These are phyloP conservation scores for Rickenella mellea DNA, from an alignment of 768 basidiomycete species.

Conservation along the genomic window DNA sequence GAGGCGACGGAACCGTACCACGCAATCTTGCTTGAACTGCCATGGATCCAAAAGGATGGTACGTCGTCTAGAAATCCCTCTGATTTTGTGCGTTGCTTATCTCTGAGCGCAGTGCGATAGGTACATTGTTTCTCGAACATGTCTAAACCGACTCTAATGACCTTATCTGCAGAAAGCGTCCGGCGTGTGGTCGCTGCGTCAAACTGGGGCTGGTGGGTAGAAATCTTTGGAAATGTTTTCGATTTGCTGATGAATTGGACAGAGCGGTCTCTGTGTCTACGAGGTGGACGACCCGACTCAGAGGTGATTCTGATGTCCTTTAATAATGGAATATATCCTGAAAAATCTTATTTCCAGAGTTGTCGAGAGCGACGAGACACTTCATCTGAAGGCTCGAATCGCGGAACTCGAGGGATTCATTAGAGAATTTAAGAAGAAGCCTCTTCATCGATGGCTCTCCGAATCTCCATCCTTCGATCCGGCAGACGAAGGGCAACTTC, in stretches of 20 bases:
- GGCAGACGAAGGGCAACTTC: not conserved
- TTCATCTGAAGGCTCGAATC: slow-evolving; percentile 22
- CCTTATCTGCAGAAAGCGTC: slow-evolving; percentile 14
- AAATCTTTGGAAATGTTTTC: not conserved
- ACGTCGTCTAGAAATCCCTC: slow-evolving; percentile 3
- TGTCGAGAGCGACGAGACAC: slow-evolving; percentile 15
- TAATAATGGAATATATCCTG: slow-evolving; percentile 3
- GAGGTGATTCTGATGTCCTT: slow-evolving; percentile 1
- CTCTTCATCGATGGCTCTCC: slow-evolving; percentile 4
- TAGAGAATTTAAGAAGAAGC: slow-evolving; percentile 18
- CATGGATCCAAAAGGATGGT: slow-evolving; percentile 29
- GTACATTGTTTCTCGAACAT: slow-evolving; percentile 14
- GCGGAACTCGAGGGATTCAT: slow-evolving; percentile 28
- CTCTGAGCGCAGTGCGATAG: slow-evolving; percentile 23
- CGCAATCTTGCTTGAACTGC: slow-evolving; percentile 25
- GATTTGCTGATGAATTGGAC: not conserved
- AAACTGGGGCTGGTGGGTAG: slow-evolving; percentile 19
- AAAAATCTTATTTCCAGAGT: slow-evolving; percentile 15
- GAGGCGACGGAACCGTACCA: slow-evolving; percentile 26
- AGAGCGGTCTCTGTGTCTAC: slow-evolving; percentile 27
- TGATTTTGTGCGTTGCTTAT: not conserved
- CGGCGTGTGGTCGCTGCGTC: slow-evolving; percentile 22
- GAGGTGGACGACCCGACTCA: slow-evolving; percentile 21
- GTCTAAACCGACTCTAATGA: not conserved
- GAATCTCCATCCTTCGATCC: not conserved